Conservation (phyloP, 2,329 filamentous ascomycete species). For the Pestalotiopsis sp. region DNA sequence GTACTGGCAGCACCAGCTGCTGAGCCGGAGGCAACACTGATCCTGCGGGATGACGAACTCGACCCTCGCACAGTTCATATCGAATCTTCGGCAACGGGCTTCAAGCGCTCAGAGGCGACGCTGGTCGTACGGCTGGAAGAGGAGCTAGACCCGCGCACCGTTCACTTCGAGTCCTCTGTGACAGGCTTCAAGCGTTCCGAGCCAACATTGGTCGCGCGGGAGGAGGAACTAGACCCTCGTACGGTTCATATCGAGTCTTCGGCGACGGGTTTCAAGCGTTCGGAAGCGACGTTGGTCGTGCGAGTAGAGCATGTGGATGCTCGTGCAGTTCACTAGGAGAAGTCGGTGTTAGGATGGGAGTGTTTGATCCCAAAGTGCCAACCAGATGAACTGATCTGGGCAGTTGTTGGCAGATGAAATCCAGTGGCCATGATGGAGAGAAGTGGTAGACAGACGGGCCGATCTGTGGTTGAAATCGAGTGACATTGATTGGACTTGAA, state of each 20-base stretch:
- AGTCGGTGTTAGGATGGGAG: neutral
- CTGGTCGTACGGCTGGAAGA: neutral
- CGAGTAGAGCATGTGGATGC: neutral
- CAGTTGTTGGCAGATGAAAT: no score
- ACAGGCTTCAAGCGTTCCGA: constrained; percentile 1
- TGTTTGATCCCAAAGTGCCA: neutral
- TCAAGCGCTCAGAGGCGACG: neutral
- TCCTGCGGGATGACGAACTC: neutral
- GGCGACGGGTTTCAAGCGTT: neutral
- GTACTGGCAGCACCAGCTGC: neutral
- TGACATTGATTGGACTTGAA: no score
- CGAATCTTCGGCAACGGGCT: neutral
- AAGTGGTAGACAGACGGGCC: no score
- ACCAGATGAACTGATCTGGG: no score
- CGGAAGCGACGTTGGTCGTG: neutral
- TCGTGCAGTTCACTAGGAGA: neutral
- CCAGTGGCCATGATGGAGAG: no score
- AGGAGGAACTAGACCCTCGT: neutral
- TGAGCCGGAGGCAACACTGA: neutral
- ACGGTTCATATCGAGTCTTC: neutral
- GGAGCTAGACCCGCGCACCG: neutral
- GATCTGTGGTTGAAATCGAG: no score
- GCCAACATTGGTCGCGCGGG: neutral
- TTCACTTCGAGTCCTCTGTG: neutral
- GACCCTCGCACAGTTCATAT: neutral